Evolutionary conservation across 257 asterid genomes (phyloP), one percentile per base, ranked within the genome.

Genomic region (Linaria vulgaris): DNA sequence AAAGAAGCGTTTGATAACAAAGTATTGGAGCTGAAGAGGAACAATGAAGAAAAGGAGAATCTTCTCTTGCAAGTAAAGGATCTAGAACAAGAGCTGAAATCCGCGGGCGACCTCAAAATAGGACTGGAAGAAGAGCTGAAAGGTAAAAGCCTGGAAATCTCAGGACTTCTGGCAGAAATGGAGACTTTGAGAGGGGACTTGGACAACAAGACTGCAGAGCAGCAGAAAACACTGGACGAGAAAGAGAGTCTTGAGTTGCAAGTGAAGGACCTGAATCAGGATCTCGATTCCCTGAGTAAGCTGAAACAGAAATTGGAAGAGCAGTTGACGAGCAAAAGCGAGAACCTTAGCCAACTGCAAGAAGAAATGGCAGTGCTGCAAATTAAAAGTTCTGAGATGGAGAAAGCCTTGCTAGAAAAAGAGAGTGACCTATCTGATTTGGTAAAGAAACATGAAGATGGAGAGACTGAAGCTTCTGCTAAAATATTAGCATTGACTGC

Each of bases 351-450:
- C 44, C 69, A 61, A 43, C 19, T 61, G 58, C 74, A 69, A 30
- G 62, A 53, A 38, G 68, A 61, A 27, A 51, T 43, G 53, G 11
- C 16, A 56, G 58, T 27, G 23, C 61, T 58, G 45, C 50, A 48
- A 31, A 44, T 25, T 24, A 63, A 34, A 51, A 48, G 10, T 50
- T 20, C 38, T 37, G 83, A 79, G 68, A 12, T 67, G 69, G 73
- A 75, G 63, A 86, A 72, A 62, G 69, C 66, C 65, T 91, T 84
- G 31, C 47, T 70, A 9, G 95, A 86, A 72, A 81, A 72, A 71
- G 85, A 83, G 69, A 88, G 80, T 20, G 87, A 81, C 74, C 72
- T 88, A 45, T 71, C 96, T 67, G 79, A 78, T n/a, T 71, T 86
- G 59, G 57, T 76, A 57, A 73, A 77, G 45, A 77, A 84, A 66